These are phyloP conservation scores for Protomyces arabidopsidicola DNA, from an alignment of 1,139 yeast genomes.

Conservation along the genomic window DNA sequence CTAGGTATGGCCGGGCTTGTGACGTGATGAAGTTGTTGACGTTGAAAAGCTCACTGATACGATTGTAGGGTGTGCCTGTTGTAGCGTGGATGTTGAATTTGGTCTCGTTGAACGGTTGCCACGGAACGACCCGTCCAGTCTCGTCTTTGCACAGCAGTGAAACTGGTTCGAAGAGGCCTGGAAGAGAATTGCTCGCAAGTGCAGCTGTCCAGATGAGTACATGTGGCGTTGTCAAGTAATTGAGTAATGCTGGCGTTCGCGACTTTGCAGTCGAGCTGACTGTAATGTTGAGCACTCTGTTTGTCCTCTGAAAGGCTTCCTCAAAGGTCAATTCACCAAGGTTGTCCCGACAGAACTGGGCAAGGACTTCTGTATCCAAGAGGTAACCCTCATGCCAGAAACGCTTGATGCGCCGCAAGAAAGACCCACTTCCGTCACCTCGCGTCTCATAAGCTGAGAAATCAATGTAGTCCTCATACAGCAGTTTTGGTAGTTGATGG, in stretches of 20 bases:
- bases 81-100: slow-evolving; percentile 41
- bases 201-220: slow-evolving; percentile 95
- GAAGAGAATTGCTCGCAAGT: slow-evolving; percentile 92
- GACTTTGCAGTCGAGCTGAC: slow-evolving; percentile 65
- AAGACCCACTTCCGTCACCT: slow-evolving; percentile 38
- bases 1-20: slow-evolving; percentile 82
- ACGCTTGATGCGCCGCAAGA: slow-evolving; percentile 58
- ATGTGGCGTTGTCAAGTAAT: slow-evolving; percentile 91
- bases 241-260: slow-evolving; percentile 66
- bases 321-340: slow-evolving; percentile 90
- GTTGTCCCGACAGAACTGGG: slow-evolving; percentile 66
- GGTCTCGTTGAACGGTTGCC: slow-evolving; percentile 46
- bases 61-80: slow-evolving; percentile 81
- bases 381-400: slow-evolving; percentile 52
- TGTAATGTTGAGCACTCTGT: slow-evolving; percentile 76
- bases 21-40: slow-evolving; percentile 95
- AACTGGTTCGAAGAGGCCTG: slow-evolving; percentile 83
- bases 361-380: slow-evolving; percentile 71
- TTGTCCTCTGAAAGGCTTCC: slow-evolving; percentile 77
- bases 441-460: slow-evolving; percentile 46
- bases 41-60: slow-evolving; percentile 91
- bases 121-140: slow-evolving; percentile 59
- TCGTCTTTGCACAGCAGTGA: slow-evolving; percentile 76
- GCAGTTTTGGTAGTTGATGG: slow-evolving; percentile 51
- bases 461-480: slow-evolving; percentile 41